Conservation (phyloP, 495 filamentous ascomycete species). For the Glarea lozoyensis region DNA sequence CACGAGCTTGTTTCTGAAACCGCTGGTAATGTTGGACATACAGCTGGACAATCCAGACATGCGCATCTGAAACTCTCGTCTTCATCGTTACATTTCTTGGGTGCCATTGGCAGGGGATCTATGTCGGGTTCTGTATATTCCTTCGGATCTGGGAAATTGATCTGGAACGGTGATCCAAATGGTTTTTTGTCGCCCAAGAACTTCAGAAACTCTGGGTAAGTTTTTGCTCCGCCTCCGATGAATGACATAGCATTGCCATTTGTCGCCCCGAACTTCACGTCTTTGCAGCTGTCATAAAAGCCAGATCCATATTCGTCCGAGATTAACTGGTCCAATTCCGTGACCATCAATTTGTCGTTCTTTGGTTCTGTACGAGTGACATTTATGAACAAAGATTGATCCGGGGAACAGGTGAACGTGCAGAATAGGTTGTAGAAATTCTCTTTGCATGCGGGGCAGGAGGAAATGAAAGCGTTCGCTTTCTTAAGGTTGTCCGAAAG, state of each 20-base stretch:
- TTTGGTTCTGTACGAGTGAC: constrained; percentile 65
- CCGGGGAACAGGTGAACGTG: constrained; percentile 92
- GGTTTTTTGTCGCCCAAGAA: constrained; percentile 88
- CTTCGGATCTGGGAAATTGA: constrained; percentile 70
- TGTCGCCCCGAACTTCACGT: constrained; percentile 93
- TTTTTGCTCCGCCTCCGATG: constrained; percentile 90
- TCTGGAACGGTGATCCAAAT: constrained; percentile 91
- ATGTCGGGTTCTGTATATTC: constrained; percentile 51
- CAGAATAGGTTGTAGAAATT: constrained; percentile 99
- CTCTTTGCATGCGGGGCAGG: constrained; percentile 89
- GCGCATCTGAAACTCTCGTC: constrained; percentile 81
- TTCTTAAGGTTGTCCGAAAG: constrained; percentile 74
- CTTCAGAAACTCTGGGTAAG: constrained; percentile 73
- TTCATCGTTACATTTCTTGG: constrained; percentile 81
- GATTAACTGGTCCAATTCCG: constrained; percentile 84
- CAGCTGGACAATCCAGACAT: constrained; percentile 81
- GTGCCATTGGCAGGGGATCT: constrained; percentile 51
- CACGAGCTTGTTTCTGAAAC: constrained; percentile 60
- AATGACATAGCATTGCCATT: constrained; percentile 88
- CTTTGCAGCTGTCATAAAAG: constrained; percentile 96
- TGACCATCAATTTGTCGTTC: constrained; percentile 64
- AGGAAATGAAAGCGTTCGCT: constrained; percentile 79
- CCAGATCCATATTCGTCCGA: constrained; percentile 77
- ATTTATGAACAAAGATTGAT: constrained; percentile 93
- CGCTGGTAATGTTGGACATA: constrained; percentile 72